These are phyloP conservation scores for Kodamaea sp. DNA, from an alignment of 1,139 yeast species.

Conservation along the genomic window DNA sequence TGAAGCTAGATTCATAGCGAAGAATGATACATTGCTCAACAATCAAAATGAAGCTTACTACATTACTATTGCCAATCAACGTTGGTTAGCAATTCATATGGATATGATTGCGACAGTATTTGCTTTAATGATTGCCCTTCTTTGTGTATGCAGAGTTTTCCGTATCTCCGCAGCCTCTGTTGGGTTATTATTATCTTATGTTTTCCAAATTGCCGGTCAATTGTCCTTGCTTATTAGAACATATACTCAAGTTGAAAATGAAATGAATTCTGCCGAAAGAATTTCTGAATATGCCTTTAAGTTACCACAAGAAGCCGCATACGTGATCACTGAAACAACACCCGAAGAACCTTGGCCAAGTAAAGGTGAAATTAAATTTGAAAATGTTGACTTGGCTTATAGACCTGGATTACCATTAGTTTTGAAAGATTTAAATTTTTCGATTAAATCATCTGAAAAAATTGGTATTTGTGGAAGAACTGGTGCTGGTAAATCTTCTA, in stretches of 20 bases:
- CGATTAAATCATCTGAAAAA: slow-evolving; percentile 52
- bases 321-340: slow-evolving; percentile 40
- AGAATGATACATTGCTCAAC: slow-evolving; percentile 50
- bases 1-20: slow-evolving; percentile 46
- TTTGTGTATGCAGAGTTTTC: slow-evolving; percentile 64
- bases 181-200: slow-evolving; percentile 67
- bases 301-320: slow-evolving; percentile 40
- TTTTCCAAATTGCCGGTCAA: slow-evolving; percentile 46
- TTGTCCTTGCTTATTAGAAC: slow-evolving; percentile 49
- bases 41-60: slow-evolving; percentile 71
- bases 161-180: slow-evolving; percentile 60
- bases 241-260: slow-evolving; percentile 70
- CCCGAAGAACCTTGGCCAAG: slow-evolving; percentile 50
- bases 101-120: slow-evolving; percentile 41
- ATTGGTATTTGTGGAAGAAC: slow-evolving; percentile 78
- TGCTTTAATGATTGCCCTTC: slow-evolving; percentile 49
- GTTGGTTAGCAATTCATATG: slow-evolving; percentile 72
- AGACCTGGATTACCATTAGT: slow-evolving; percentile 76
- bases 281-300: slow-evolving; percentile 60
- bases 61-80: slow-evolving; percentile 63
- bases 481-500: slow-evolving; percentile 75
- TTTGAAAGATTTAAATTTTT: slow-evolving; percentile 49
- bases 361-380: slow-evolving; percentile 51
- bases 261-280: slow-evolving; percentile 85
- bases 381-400: slow-evolving; percentile 61